Percentiles rank a stretch among this genome's conserved stretches.
Evolutionary conservation across 768 basidiomycete species (phyloP).

Genomic region (Psilocybe sp.): DNA sequence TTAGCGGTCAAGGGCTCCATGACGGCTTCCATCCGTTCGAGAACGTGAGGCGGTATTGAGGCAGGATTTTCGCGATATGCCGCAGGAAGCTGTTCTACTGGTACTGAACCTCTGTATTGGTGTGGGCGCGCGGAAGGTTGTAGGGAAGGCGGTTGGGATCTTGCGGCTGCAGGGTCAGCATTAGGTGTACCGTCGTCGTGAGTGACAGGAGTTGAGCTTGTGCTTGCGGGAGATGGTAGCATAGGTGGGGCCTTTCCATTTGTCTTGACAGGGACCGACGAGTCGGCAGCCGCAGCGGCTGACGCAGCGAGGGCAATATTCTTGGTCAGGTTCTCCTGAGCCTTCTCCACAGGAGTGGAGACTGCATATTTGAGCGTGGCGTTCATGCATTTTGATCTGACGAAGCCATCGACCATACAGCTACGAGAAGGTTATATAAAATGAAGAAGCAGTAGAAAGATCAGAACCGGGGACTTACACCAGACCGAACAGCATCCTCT

Average conservation of each 20-base stretch:
- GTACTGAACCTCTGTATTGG: constrained; percentile 30
- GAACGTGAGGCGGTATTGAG: constrained; percentile 40
- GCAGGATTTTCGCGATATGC: constrained; percentile 30
- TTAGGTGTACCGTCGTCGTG: constrained; percentile 57
- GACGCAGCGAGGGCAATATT: constrained; percentile 40
- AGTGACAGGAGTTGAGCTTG: constrained; percentile 74
- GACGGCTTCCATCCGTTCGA: constrained; percentile 40
- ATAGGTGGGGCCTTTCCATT: constrained; percentile 59
- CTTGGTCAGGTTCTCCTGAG: constrained; percentile 30
- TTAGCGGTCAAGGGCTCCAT: constrained; percentile 43
- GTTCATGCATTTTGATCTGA: constrained; percentile 42
- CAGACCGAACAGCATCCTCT: constrained; percentile 71
- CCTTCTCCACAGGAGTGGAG: constrained; percentile 36
- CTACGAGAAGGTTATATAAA: constrained; percentile 36
- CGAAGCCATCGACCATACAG: constrained; percentile 77
- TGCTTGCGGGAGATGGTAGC: constrained; percentile 75
- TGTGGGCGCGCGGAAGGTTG: constrained; percentile 26
- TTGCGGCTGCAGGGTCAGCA: constrained; percentile 22
- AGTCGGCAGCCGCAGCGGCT: constrained; percentile 33
- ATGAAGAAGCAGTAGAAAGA: constrained; percentile 15
- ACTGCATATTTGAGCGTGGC: constrained; percentile 32
- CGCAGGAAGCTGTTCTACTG: constrained; percentile 35
- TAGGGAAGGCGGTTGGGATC: constrained; percentile 19
- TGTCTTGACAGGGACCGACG: constrained; percentile 13
- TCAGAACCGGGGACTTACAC: constrained; percentile 54